Evolutionary conservation across 2,329 filamentous ascomycete species (phyloP).

Genomic region (Microsporum ferrugineum): DNA sequence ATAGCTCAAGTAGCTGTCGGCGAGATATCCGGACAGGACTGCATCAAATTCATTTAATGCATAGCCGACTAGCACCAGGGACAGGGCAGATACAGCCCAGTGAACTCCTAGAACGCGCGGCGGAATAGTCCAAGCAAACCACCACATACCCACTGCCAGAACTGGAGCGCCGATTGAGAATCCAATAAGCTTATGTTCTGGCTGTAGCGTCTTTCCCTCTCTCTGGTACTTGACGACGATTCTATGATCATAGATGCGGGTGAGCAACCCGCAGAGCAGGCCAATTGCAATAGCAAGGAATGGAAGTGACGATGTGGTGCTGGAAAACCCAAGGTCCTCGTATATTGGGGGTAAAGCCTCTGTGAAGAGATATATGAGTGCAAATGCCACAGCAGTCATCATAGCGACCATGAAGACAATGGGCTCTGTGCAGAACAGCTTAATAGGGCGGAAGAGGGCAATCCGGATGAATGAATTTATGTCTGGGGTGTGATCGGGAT

Average conservation of each 20-base stretch:
- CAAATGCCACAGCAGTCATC: neutral
- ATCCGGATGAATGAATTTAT: neutral
- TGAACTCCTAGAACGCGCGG: neutral
- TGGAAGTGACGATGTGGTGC: neutral
- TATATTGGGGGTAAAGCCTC: neutral
- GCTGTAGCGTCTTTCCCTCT: neutral
- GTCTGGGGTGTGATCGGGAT: neutral
- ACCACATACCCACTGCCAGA: neutral
- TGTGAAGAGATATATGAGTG: neutral
- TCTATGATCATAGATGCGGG: neutral
- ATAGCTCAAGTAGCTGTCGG: neutral
- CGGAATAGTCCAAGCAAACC: neutral
- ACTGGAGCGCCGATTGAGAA: neutral
- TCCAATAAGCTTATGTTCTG: neutral
- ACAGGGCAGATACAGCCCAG: neutral
- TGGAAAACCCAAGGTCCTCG: neutral
- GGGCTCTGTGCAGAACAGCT: neutral
- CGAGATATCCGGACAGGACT: neutral
- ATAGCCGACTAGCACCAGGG: neutral
- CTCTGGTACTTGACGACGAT: neutral
- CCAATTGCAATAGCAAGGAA: neutral
- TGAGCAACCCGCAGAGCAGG: neutral
- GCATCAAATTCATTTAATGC: neutral
- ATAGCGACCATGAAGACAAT: neutral
- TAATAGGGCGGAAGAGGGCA: neutral